Evolutionary conservation across 768 basidiomycete genomes (phyloP).

Genomic region (Auriscalpium vulgare): DNA sequence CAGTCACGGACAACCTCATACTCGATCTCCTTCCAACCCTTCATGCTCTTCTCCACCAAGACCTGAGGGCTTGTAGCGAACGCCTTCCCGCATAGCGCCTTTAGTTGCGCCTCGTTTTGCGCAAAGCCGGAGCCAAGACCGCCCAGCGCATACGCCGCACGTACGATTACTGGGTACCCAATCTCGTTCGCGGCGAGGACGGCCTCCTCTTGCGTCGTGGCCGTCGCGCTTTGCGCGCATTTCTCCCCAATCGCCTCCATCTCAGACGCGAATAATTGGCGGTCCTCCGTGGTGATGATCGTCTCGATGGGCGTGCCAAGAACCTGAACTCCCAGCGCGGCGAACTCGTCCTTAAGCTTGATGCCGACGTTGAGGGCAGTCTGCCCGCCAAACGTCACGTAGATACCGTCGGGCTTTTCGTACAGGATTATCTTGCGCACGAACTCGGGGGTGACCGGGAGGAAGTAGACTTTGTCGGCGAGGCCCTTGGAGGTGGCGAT

Average conservation of each 20-base stretch:
- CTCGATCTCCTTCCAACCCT: slow-evolving; percentile 99
- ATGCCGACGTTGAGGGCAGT: slow-evolving; percentile 98
- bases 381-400: slow-evolving; percentile 97
- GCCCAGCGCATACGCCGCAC: slow-evolving; percentile 94
- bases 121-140: slow-evolving; percentile 98
- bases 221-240: slow-evolving; percentile 74
- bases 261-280: slow-evolving; percentile 72
- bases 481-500: slow-evolving; percentile 96
- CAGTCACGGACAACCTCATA: slow-evolving; percentile 98
- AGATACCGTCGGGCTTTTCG: slow-evolving; percentile 98
- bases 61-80: slow-evolving; percentile 98
- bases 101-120: slow-evolving; percentile 85
- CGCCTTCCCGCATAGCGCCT: slow-evolving; percentile 84
- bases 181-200: slow-evolving; percentile 85
- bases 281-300: slow-evolving; percentile 71
- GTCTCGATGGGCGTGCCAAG: slow-evolving; percentile 89
- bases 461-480: slow-evolving; percentile 99
- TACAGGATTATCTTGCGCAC: slow-evolving; percentile 97
- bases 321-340: slow-evolving; percentile 82
- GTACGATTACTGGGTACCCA: slow-evolving; percentile 96
- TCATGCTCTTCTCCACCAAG: slow-evolving; percentile 99
- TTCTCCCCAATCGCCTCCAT: slow-evolving; percentile 62
- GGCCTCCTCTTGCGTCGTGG: slow-evolving; percentile 91
- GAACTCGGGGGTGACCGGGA: slow-evolving; percentile 96
- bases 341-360: slow-evolving; percentile 60